These are phyloP conservation scores for Capsicum rhomboideum DNA, from an alignment of 257 asterid species.

Conservation along the genomic window DNA sequence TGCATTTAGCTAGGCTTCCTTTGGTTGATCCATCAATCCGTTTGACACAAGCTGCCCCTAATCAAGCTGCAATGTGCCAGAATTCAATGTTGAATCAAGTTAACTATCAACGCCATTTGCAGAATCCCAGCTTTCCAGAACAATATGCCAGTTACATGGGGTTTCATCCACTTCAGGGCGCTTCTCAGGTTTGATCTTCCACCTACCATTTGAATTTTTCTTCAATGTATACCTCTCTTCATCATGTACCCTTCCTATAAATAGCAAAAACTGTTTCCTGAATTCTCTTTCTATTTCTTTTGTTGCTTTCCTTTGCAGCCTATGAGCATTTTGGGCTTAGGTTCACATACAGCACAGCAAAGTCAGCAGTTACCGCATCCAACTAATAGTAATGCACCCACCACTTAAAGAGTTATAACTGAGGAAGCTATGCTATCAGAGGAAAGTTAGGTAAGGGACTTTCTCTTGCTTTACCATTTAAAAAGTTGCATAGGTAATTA, in stretches of 20 bases:
- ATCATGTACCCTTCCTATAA: neutral
- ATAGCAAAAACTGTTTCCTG: neutral
- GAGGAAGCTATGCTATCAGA: neutral
- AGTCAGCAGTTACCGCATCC: slow-evolving; percentile 24
- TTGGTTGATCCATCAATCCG: slow-evolving; percentile 31
- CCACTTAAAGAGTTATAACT: slow-evolving; percentile 6
- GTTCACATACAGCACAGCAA: slow-evolving; percentile 38
- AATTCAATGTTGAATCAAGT: slow-evolving; percentile 23
- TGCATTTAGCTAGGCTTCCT: slow-evolving; percentile 49
- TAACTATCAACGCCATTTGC: slow-evolving; percentile 44
- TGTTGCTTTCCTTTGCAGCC: slow-evolving; percentile 25
- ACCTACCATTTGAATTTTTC: neutral
- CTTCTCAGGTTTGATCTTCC: slow-evolving; percentile 42
- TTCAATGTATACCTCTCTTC: neutral
- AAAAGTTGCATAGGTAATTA: neutral
- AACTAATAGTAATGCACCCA: slow-evolving; percentile 24
- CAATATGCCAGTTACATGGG: slow-evolving; percentile 60
- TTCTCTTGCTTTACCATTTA: neutral
- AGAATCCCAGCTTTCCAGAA: slow-evolving; percentile 33
- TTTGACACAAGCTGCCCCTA: slow-evolving; percentile 1
- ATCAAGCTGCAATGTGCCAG: slow-evolving; percentile 28
- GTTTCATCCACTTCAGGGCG: slow-evolving; percentile 39
- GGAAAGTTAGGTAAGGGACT: neutral
- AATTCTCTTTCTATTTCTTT: neutral
- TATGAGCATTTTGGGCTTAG: slow-evolving; percentile 41